Percentiles rank a stretch among this genome's conserved stretches.
Evolutionary conservation across 768 basidiomycete genomes (phyloP).

Genomic region (Nidularia sp.): DNA sequence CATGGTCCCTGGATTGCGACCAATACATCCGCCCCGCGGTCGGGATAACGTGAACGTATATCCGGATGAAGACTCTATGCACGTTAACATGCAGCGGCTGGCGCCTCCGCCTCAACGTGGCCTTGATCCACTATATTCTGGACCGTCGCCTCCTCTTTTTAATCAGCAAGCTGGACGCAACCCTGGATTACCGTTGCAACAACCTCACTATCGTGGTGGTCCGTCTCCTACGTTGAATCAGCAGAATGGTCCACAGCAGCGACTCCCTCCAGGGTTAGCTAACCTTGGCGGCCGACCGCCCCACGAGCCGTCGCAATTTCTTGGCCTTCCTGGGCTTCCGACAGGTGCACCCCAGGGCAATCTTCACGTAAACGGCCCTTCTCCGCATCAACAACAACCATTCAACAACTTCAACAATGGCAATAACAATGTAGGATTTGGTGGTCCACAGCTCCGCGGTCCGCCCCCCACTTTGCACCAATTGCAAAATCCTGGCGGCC

Average conservation of each 20-base stretch:
- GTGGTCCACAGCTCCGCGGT: slow-evolving; percentile 46
- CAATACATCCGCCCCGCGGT: slow-evolving; percentile 56
- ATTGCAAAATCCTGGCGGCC: slow-evolving; percentile 38
- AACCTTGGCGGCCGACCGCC: slow-evolving; percentile 81
- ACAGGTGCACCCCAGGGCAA: slow-evolving; percentile 41
- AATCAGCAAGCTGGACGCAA: slow-evolving; percentile 54
- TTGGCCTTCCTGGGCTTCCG: slow-evolving; percentile 42
- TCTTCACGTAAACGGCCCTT: slow-evolving; percentile 37
- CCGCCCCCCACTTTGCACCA: slow-evolving; percentile 46
- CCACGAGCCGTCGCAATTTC: slow-evolving; percentile 69
- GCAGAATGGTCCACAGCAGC: slow-evolving; percentile 46
- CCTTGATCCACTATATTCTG: slow-evolving; percentile 54
- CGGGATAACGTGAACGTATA: slow-evolving; percentile 52
- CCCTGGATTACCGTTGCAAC: slow-evolving; percentile 52
- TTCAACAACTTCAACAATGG: slow-evolving; percentile 52
- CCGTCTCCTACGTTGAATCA: slow-evolving; percentile 56
- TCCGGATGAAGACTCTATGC: slow-evolving; percentile 61
- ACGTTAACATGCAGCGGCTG: slow-evolving; percentile 58
- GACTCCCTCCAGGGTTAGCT: slow-evolving; percentile 76
- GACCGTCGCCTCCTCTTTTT: slow-evolving; percentile 43
- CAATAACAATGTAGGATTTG: slow-evolving; percentile 40
- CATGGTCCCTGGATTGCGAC: slow-evolving; percentile 80
- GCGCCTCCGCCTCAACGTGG: slow-evolving; percentile 41
- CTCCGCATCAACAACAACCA: slow-evolving; percentile 31
- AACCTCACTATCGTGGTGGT: slow-evolving; percentile 63